Evolutionary conservation across 1,284 basidiomycete genomes (phyloP).

Genomic region (Phellinidium pouzarii): DNA sequence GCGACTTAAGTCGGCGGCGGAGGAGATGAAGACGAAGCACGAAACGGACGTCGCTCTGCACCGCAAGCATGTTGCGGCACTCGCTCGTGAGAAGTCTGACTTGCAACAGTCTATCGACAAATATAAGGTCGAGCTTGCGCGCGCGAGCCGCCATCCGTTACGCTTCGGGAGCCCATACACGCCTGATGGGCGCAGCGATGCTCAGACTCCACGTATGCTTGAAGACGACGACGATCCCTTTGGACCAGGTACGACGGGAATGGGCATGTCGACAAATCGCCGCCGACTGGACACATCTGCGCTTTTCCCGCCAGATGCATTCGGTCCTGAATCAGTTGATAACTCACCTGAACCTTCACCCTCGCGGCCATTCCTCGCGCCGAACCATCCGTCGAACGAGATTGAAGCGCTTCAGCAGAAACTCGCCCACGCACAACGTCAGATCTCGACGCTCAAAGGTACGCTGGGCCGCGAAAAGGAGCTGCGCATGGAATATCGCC

Average conservation of each 20-base stretch:
- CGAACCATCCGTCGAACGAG: constrained; percentile 71
- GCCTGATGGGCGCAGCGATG: constrained; percentile 43
- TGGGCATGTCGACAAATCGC: constrained; percentile 53
- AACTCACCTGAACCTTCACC: constrained; percentile 65
- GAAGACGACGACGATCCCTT: constrained; percentile 66
- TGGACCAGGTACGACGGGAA: constrained; percentile 41
- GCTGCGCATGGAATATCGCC: constrained; percentile 56
- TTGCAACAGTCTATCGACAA: constrained; percentile 75
- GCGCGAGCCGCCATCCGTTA: constrained; percentile 51
- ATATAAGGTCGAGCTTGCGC: constrained; percentile 62
- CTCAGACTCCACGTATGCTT: constrained; percentile 49
- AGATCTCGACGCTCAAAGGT: constrained; percentile 73
- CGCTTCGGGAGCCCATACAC: constrained; percentile 66
- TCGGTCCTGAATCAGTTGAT: constrained; percentile 49
- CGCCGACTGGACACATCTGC: constrained; percentile 50
- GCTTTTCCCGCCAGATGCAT: constrained; percentile 50
- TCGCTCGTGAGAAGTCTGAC: constrained; percentile 89
- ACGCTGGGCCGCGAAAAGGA: constrained; percentile 77
- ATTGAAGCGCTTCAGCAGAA: constrained; percentile 73
- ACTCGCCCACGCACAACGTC: constrained; percentile 75
- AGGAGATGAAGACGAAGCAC: constrained; percentile 83
- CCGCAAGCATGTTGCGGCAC: constrained; percentile 79
- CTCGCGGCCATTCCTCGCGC: constrained; percentile 49
- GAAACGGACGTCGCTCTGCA: constrained; percentile 90
- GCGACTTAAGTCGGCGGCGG: constrained; percentile 55